Percentiles rank a stretch among this genome's conserved stretches.
phyloP scores from a whole-genome alignment of 768 basidiomycete genomes.

The Podaxis rugospora region DNA sequence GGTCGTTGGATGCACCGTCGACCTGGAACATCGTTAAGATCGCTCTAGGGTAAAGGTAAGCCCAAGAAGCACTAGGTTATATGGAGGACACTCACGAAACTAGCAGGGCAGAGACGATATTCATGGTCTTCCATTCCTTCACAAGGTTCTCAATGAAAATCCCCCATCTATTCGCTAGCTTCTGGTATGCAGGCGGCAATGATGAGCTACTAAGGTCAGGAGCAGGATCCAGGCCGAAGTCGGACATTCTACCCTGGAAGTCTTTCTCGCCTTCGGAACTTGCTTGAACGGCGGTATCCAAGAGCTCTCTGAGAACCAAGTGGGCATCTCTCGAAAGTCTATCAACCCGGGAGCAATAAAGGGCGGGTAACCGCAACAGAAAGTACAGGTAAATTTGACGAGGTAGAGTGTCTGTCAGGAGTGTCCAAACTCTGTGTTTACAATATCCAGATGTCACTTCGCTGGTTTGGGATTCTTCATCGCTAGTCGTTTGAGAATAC shows the following conservation, averaged over 20 bases:
- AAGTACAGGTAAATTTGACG: background rate
- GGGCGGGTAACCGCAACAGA: conserved; percentile 1
- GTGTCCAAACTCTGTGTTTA: background rate
- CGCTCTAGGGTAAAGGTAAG: conserved; percentile 15
- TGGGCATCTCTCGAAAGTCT: conserved; percentile 62
- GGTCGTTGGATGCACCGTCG: conserved; percentile 37
- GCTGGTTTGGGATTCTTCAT: background rate
- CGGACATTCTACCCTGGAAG: background rate
- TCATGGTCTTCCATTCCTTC: conserved; percentile 26
- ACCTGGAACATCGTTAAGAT: conserved; percentile 29
- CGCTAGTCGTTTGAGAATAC: background rate
- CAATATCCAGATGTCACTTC: background rate
- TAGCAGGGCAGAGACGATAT: conserved; percentile 24
- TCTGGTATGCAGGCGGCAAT: conserved; percentile 15
- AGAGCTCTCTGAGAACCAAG: conserved; percentile 52
- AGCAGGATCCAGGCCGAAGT: background rate
- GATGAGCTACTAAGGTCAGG: conserved; percentile 1
- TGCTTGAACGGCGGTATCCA: conserved; percentile 32
- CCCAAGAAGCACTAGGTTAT: background rate
- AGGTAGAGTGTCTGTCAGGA: background rate
- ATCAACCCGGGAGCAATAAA: conserved; percentile 38
- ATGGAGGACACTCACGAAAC: conserved; percentile 17
- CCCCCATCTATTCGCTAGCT: conserved; percentile 21
- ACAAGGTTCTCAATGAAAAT: conserved; percentile 22
- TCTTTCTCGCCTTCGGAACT: conserved; percentile 6